A percentile compares a stretch with the other conserved stretches of the same genome.
Evolutionary conservation across 345 rosid genomes (phyloP).

Genomic region (Citrus medica): DNA sequence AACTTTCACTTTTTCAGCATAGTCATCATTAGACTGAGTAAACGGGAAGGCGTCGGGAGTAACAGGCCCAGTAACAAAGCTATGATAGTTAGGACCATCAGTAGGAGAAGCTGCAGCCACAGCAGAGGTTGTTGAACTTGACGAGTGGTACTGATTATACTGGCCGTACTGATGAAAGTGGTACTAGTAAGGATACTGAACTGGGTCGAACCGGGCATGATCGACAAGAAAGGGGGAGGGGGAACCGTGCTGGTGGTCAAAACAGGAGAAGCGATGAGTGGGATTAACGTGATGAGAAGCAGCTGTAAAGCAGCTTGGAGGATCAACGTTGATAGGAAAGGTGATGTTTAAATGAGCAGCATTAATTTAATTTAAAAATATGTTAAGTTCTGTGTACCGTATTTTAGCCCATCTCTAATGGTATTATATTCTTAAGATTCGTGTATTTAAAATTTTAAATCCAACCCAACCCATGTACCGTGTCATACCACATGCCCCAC

Average conservation of each 20-base stretch:
- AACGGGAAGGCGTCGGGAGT: slow-evolving; percentile 1
- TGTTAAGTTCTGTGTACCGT: accelerated
- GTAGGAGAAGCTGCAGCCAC: background rate
- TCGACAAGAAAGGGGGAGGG: background rate
- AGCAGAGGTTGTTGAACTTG: background rate
- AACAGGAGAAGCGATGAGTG: background rate
- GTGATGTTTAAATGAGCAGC: slow-evolving; percentile 58
- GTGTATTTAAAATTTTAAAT: too few species aligned
- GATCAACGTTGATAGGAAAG: slow-evolving; percentile 6
- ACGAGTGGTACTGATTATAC: background rate
- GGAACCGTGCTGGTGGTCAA: background rate
- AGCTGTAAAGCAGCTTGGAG: background rate
- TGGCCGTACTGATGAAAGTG: slow-evolving; percentile 2
- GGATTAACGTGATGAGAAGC: background rate
- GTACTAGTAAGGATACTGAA: background rate
- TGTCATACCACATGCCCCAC: too few species aligned
- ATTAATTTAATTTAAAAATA: too few species aligned
- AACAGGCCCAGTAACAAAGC: background rate
- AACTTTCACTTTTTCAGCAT: slow-evolving; percentile 22
- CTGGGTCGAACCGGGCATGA: background rate
- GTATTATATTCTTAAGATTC: accelerated
- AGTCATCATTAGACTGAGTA: slow-evolving; percentile 9
- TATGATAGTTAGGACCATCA: background rate
- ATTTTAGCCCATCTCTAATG: accelerated
- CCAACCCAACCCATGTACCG: too few species aligned